phyloP scores from a whole-genome alignment of 345 rosid species.

The Diplotaxis tenuifolia region DNA sequence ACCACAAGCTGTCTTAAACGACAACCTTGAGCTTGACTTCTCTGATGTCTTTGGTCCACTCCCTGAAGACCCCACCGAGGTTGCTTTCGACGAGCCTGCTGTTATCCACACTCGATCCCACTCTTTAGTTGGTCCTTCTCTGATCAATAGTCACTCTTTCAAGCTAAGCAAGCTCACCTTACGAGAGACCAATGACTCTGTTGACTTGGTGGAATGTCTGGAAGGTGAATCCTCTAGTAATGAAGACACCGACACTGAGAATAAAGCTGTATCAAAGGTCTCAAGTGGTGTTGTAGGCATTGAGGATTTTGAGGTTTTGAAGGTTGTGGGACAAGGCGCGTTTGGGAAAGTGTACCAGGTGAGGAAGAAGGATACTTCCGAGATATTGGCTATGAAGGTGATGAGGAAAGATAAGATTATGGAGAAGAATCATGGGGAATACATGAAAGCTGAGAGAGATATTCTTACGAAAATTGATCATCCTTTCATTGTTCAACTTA shows the following conservation, averaged over 20 bases:
- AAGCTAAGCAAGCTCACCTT: slow-evolving; percentile 40
- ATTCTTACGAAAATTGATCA: slow-evolving; percentile 79
- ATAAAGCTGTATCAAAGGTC: slow-evolving; percentile 20
- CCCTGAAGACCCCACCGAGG: slow-evolving; percentile 21
- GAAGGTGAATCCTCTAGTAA: slow-evolving; percentile 33
- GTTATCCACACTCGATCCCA: slow-evolving; percentile 75
- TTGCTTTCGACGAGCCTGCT: slow-evolving; percentile 60
- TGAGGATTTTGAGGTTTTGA: slow-evolving; percentile 88
- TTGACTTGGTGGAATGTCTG: slow-evolving; percentile 37
- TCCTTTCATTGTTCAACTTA: slow-evolving; percentile 90
- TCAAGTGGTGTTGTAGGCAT: slow-evolving; percentile 50
- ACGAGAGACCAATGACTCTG: slow-evolving; percentile 47
- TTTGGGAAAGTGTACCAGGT: slow-evolving; percentile 95
- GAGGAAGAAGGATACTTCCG: slow-evolving; percentile 72
- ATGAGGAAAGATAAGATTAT: slow-evolving; percentile 92
- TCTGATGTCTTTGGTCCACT: slow-evolving; percentile 41
- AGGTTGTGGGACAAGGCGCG: slow-evolving; percentile 93
- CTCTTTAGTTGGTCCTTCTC: slow-evolving; percentile 87
- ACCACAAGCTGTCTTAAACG: slow-evolving; percentile 18
- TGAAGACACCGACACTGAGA: slow-evolving; percentile 36
- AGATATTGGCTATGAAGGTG: slow-evolving; percentile 96
- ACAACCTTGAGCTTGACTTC: slow-evolving; percentile 34
- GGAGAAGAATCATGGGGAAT: slow-evolving; percentile 90
- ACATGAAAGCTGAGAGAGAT: slow-evolving; percentile 95
- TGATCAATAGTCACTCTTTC: slow-evolving; percentile 52